phyloP scores from a whole-genome alignment of 2,329 filamentous ascomycete genomes.

The Penicillium sclerotigenum region DNA sequence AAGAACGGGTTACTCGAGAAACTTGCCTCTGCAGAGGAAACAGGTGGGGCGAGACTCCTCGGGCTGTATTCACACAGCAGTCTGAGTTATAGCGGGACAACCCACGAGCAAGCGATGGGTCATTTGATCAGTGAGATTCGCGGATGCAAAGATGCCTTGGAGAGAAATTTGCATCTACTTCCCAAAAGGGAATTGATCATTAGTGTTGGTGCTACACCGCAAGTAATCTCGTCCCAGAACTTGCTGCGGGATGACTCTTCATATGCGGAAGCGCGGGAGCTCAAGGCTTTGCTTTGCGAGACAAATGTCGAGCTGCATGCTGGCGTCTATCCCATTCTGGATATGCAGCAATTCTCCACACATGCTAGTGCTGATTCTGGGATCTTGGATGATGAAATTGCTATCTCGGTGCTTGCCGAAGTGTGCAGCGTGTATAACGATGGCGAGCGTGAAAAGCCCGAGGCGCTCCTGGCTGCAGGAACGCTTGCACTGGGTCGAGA shows the following conservation, averaged over 20 bases:
- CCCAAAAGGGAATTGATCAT: constrained; percentile 48
- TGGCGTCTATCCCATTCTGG: constrained; percentile 71
- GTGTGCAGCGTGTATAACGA: constrained; percentile 65
- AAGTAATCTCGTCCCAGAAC: constrained; percentile 64
- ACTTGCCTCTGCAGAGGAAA: constrained; percentile 26
- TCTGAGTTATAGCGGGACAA: constrained; percentile 61
- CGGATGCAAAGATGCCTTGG: constrained; percentile 38
- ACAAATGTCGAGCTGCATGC: constrained; percentile 66
- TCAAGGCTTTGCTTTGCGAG: constrained; percentile 31
- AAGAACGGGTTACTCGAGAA: constrained; percentile 32
- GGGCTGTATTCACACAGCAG: constrained; percentile 74
- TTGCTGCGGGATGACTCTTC: constrained; percentile 38
- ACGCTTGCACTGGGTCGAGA: constrained; percentile 69
- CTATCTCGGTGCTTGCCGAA: constrained; percentile 67
- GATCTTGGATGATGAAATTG: constrained; percentile 53
- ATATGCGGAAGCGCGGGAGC: constrained; percentile 33
- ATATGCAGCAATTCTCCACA: constrained; percentile 75
- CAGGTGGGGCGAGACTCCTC: constrained; percentile 44
- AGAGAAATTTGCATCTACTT: constrained; percentile 17
- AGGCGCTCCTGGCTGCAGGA: constrained; percentile 68
- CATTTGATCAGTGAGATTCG: constrained; percentile 60
- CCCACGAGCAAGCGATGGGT: constrained; percentile 57
- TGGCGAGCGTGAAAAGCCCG: constrained; percentile 53
- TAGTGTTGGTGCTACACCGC: constrained; percentile 74
- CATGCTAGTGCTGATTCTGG: constrained; percentile 52